These are phyloP conservation scores for Pseudopithomyces chartarum DNA, from an alignment of 2,329 filamentous ascomycete genomes.

Conservation along the genomic window DNA sequence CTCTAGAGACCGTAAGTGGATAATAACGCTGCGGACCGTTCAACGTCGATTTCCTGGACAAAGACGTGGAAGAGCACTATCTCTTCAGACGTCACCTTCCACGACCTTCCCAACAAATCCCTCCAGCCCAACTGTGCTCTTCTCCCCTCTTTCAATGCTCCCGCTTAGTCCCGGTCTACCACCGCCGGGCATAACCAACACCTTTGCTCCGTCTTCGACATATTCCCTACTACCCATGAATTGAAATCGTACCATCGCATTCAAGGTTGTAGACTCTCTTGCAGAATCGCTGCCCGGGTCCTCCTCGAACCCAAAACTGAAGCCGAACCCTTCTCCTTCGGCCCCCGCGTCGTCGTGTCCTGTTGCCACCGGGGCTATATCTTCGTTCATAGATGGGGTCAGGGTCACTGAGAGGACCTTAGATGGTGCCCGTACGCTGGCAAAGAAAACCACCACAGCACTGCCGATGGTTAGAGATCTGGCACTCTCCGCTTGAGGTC, in stretches of 20 bases:
- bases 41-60: too few species aligned
- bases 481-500: constrained; percentile 57
- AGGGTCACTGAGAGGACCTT: constrained; percentile 64
- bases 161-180: constrained; percentile 65
- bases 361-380: constrained; percentile 5
- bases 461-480: constrained; percentile 68
- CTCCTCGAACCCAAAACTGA: constrained; percentile 54
- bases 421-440: constrained; percentile 82
- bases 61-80: too few species aligned
- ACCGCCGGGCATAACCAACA: constrained; percentile 74
- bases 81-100: constrained; percentile 12
- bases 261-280: constrained; percentile 43
- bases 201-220: constrained; percentile 71
- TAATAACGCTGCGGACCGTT: too few species aligned
- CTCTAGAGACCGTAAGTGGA: too few species aligned
- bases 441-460: constrained; percentile 81
- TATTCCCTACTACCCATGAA: constrained; percentile 73
- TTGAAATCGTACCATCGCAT: constrained; percentile 66
- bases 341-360: constrained; percentile 22
- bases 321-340: constrained; percentile 58
- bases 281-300: constrained; percentile 53
- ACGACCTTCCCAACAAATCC: constrained; percentile 71
- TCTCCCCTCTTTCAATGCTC: constrained; percentile 57
- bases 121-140: constrained; percentile 65
- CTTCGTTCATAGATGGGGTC: constrained; percentile 25